Percentiles rank a stretch among this genome's conserved stretches.
phyloP scores from a whole-genome alignment of 2,329 filamentous ascomycete species.

The Apiospora marii region DNA sequence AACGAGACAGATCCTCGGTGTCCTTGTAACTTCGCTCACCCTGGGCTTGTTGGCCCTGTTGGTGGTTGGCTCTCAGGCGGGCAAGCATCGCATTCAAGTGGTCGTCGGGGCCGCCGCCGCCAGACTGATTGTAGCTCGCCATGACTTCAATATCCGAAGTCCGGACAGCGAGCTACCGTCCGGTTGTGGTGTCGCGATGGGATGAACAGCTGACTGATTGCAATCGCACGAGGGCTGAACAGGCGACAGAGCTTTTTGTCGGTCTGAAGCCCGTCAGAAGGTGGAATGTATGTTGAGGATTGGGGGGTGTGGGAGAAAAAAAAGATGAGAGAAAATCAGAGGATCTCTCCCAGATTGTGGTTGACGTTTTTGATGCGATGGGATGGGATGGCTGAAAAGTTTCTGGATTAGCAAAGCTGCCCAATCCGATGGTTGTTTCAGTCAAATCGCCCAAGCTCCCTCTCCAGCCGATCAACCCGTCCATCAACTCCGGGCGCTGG shows the following conservation, averaged over 20 bases:
- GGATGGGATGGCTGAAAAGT: conserved; percentile 29
- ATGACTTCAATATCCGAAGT: conserved; percentile 33
- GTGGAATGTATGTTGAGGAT: conserved; percentile 25
- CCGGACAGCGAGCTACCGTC: conserved; percentile 21
- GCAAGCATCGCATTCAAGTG: conserved; percentile 52
- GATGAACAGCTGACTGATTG: conserved; percentile 6
- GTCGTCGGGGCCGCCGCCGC: conserved; percentile 40
- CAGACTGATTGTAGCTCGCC: conserved; percentile 45
- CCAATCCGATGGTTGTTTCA: conserved; percentile 21
- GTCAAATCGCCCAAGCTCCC: conserved; percentile 22
- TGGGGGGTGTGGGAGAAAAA: conserved; percentile 29
- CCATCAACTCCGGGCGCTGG: neutral
- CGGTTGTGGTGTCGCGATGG: conserved; percentile 6
- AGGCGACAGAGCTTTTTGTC: conserved; percentile 8
- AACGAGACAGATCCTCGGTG: conserved; percentile 43
- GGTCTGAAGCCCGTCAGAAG: conserved; percentile 19
- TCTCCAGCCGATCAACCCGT: conserved; percentile 1
- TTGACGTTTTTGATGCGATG: conserved; percentile 19
- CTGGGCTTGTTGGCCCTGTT: conserved; percentile 31
- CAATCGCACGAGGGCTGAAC: conserved; percentile 4
- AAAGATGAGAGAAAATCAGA: conserved; percentile 29
- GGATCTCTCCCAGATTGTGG: conserved; percentile 10
- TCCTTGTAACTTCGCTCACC: conserved; percentile 14
- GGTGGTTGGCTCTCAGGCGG: conserved; percentile 39
- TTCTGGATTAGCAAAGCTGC: conserved; percentile 25